These are phyloP conservation scores for Pneumocystis carinii DNA, from an alignment of 1,139 yeast species.

Conservation along the genomic window DNA sequence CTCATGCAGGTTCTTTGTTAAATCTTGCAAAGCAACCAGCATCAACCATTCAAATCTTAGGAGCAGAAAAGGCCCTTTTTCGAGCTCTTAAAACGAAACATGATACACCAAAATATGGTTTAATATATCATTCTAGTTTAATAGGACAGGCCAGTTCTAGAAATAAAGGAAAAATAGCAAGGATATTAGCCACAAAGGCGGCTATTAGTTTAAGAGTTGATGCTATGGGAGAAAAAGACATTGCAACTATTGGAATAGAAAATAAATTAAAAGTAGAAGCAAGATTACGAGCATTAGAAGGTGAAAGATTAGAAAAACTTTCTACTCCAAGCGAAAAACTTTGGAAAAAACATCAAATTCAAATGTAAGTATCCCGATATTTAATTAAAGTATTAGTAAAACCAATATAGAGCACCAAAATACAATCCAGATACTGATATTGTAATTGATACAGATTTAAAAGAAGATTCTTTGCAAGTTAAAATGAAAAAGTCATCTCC, in stretches of 20 bases:
- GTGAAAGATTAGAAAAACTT: conserved; percentile 38
- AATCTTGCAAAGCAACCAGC: conserved; percentile 97
- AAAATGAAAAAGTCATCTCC: not conserved
- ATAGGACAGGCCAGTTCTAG: conserved; percentile 93
- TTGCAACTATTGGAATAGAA: conserved; percentile 83
- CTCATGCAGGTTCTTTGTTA: conserved; percentile 96
- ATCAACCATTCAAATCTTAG: conserved; percentile 92
- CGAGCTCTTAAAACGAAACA: conserved; percentile 97
- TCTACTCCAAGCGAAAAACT: conserved; percentile 10
- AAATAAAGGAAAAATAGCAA: conserved; percentile 97
- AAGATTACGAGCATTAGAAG: conserved; percentile 88
- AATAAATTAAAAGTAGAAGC: conserved; percentile 89
- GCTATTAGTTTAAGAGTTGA: conserved; percentile 93
- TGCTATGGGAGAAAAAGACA: conserved; percentile 91
- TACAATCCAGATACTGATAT: not conserved
- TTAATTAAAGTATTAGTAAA: not conserved
- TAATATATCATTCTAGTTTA: conserved; percentile 90
- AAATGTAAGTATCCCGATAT: not conserved
- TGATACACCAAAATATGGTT: conserved; percentile 95
- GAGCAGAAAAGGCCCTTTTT: conserved; percentile 97
- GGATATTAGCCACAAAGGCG: conserved; percentile 96
- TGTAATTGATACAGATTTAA: not conserved
- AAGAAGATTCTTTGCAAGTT: not conserved
- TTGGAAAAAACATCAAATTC: not conserved
- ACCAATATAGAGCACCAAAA: not conserved